Percentiles rank a stretch among this genome's conserved stretches.
Evolutionary conservation across 2,329 filamentous ascomycete species (phyloP).

Genomic region (Cladosporium sp.): DNA sequence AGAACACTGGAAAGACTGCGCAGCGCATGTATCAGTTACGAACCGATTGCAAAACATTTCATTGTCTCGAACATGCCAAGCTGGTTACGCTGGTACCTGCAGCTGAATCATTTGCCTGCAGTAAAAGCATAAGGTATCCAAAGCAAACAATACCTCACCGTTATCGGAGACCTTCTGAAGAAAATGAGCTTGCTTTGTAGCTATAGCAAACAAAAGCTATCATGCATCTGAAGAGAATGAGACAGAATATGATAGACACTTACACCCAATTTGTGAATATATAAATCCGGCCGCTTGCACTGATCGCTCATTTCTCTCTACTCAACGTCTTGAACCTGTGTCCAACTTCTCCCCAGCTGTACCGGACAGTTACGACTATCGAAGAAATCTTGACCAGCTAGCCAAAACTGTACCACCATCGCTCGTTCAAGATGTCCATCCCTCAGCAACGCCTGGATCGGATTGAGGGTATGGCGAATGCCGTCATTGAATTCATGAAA

Average conservation of each 20-base stretch:
- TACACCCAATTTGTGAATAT: background rate
- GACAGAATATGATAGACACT: background rate
- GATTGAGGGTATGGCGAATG: background rate
- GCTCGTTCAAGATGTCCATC: background rate
- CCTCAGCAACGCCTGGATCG: background rate
- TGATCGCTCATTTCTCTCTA: background rate
- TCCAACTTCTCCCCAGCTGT: background rate
- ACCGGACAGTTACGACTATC: background rate
- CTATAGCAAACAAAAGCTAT: background rate
- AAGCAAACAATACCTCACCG: background rate
- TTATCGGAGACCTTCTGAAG: background rate
- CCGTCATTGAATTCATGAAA: background rate
- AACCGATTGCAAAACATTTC: background rate
- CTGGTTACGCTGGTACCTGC: background rate
- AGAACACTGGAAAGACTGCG: background rate
- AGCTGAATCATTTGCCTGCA: background rate
- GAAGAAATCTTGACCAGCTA: background rate
- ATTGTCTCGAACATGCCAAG: background rate
- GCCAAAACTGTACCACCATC: background rate
- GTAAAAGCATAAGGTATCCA: background rate
- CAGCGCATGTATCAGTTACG: background rate
- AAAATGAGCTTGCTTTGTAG: background rate
- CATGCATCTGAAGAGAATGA: background rate
- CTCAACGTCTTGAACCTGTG: background rate
- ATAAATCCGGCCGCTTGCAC: background rate